phyloP scores from a whole-genome alignment of 768 basidiomycete species.

The Mycena rosella region DNA sequence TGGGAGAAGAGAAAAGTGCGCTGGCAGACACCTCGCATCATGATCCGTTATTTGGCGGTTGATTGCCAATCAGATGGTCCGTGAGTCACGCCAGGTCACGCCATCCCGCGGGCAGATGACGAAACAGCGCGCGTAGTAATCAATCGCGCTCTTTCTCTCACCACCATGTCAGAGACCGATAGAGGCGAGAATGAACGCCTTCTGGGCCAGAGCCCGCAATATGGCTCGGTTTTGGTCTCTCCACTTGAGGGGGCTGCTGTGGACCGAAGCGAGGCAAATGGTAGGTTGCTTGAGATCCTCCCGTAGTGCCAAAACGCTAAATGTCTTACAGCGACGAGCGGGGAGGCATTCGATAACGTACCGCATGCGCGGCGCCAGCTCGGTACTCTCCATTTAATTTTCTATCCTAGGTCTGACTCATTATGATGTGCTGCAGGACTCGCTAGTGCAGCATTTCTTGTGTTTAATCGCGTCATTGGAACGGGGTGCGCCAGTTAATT shows the following conservation, averaged over 20 bases:
- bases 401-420: not conserved
- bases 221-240: constrained; percentile 24
- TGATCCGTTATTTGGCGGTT: no score
- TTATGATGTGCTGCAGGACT: constrained; percentile 2
- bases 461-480: constrained; percentile 59
- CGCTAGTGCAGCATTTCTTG: constrained; percentile 52
- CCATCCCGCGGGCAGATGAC: not conserved
- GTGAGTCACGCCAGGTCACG: no score
- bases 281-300: not conserved
- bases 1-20: no score
- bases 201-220: not conserved
- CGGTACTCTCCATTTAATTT: not conserved
- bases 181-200: constrained; percentile 13
- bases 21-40: no score
- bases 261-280: constrained; percentile 25
- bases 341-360: constrained; percentile 35
- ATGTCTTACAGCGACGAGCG: constrained; percentile 21
- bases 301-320: not conserved
- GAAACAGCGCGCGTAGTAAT: no score
- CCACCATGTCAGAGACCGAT: constrained; percentile 13
- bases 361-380: constrained; percentile 33
- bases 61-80: no score
- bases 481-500: constrained; percentile 51
- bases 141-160: not conserved
- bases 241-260: constrained; percentile 37